Evolutionary conservation across 305 asterid species (phyloP), one percentile per base, ranked within the genome.

Genomic region (Fraxinus nigra): DNA sequence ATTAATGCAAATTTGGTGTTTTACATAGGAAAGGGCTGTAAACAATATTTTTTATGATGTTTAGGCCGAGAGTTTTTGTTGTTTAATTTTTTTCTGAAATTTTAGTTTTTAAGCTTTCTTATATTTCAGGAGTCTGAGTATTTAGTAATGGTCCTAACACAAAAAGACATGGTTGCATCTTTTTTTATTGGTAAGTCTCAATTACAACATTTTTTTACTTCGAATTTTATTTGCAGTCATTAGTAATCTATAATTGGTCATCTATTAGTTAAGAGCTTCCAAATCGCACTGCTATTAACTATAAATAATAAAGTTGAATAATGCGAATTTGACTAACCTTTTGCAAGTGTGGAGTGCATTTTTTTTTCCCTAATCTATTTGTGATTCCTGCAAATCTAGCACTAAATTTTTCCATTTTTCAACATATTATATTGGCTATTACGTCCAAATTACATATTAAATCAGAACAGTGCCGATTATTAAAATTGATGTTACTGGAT

Each of bases 171-270:
- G 37, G 20, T 67, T 28, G 37, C 18, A 70, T 33, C 38, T 6
- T 70, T 32, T 70, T 70, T 30, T 2, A 70, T 70, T 5, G 13
- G 2, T 32, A n/a, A 16, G 76, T 2, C 74, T 28, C 35, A 67
- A 70, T 70, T 70, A 70, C 13, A 7, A 32, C 46, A 67, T 28
- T 34, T 38, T 46, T 82, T 7, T 67, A 34, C 70, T 81, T 77
- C 7, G 61, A 51, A 33, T 38, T 43, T 84, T 76, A 63, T 65
- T 56, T 56, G 78, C 82, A 79, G 56, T 61, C 46, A 43, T 76
- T 70, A 16, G 61, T 73, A 78, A 76, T 80, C 79, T 73, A 14
- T 79, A 75, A 81, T 61, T 40, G 56, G 74, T 67, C 38, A 10
- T 67, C 74, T 10, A 30, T 67, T 26, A 67, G 37, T 28, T 35